Conservation (phyloP, 306 rosid genomes). For the Fragaria iinumae region DNA sequence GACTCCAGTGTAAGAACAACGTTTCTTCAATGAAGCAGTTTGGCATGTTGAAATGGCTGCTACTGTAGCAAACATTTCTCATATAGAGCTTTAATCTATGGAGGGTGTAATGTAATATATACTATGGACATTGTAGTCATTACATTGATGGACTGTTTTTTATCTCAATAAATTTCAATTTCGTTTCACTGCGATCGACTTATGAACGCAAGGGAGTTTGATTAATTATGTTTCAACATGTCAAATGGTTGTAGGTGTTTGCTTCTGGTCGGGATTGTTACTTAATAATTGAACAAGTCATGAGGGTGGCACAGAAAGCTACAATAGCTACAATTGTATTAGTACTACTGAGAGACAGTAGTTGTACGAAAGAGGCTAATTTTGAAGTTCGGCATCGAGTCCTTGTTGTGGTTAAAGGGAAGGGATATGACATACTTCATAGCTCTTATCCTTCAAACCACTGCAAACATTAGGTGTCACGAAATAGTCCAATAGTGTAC, state of each 20-base stretch:
- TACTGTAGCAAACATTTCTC: constrained; percentile 15
- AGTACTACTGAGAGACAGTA: neutral
- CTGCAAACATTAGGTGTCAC: neutral
- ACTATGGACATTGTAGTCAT: constrained; percentile 6
- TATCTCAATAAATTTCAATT: constrained; percentile 29
- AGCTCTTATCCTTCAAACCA: no score
- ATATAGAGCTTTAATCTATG: constrained; percentile 20
- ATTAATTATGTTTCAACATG: neutral
- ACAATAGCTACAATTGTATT: neutral
- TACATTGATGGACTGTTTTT: neutral
- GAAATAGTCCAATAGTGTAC: no score
- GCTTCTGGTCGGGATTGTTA: neutral
- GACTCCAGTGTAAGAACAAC: constrained; percentile 54
- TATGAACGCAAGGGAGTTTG: neutral
- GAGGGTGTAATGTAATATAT: constrained; percentile 28
- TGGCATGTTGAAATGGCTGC: constrained; percentile 22
- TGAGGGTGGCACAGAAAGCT: no score
- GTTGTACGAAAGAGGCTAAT: neutral
- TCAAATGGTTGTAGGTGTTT: neutral
- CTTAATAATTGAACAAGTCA: neutral
- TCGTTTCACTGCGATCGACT: neutral
- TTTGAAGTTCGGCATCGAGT: no score
- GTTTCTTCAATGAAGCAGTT: constrained; percentile 16
- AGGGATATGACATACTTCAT: neutral
- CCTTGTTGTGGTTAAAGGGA: neutral